A percentile compares a stretch with the other conserved stretches of the same genome.
Evolutionary conservation across 805 yeast species (phyloP).

Genomic region (Cephaloascus fragrans): DNA sequence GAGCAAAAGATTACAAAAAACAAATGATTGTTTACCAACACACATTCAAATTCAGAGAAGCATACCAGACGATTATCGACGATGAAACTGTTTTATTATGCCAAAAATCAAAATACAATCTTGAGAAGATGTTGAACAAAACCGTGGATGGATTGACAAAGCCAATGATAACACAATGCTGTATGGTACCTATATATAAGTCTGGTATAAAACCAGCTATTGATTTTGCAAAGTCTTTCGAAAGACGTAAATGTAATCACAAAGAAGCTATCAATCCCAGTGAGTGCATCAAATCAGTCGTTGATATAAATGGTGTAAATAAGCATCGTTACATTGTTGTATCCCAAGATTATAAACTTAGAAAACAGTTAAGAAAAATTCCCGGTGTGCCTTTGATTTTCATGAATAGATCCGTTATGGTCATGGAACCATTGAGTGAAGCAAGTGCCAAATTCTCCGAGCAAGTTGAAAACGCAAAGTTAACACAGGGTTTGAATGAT

Average conservation of each 20-base stretch:
- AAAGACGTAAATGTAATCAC: slow-evolving; percentile 91
- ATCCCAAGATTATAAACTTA: slow-evolving; percentile 62
- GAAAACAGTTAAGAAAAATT: slow-evolving; percentile 58
- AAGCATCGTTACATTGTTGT: slow-evolving; percentile 90
- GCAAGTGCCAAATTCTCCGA: slow-evolving; percentile 38
- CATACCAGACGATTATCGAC: slow-evolving; percentile 85
- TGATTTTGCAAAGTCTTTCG: slow-evolving; percentile 70
- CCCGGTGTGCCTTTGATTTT: slow-evolving; percentile 90
- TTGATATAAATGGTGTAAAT: slow-evolving; percentile 63
- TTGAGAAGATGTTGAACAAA: slow-evolving; percentile 70
- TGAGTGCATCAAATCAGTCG: slow-evolving; percentile 70
- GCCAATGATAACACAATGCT: slow-evolving; percentile 91
- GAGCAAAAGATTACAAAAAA: slow-evolving; percentile 90
- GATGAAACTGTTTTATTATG: slow-evolving; percentile 64
- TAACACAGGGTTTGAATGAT: slow-evolving; percentile 73
- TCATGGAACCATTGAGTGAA: slow-evolving; percentile 85
- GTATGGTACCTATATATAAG: slow-evolving; percentile 77
- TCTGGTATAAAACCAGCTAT: slow-evolving; percentile 69
- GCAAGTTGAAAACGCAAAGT: slow-evolving; percentile 54
- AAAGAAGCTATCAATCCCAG: slow-evolving; percentile 50
- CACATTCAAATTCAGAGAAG: slow-evolving; percentile 87
- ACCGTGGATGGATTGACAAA: slow-evolving; percentile 82
- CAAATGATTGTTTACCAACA: slow-evolving; percentile 80
- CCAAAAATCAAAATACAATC: slow-evolving; percentile 58
- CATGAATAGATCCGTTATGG: slow-evolving; percentile 86